These are phyloP conservation scores for Solanum hybrid DNA, from an alignment of 305 asterid species.

Conservation along the genomic window DNA sequence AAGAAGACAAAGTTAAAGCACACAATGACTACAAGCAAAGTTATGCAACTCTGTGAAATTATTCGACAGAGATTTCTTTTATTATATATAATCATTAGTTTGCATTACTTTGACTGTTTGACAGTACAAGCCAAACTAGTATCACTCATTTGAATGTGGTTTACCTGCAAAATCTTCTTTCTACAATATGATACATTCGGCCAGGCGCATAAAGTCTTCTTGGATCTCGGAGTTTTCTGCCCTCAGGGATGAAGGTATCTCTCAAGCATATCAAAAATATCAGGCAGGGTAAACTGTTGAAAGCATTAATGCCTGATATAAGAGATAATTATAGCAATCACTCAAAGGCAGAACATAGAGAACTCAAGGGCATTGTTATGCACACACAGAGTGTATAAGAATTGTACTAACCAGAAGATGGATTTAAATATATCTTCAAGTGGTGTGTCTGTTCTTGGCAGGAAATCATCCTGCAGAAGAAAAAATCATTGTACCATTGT, in stretches of 20 bases:
- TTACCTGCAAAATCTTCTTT: conserved; percentile 87
- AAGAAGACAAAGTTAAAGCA: not conserved
- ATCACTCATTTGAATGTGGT: not conserved
- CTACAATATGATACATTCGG: conserved; percentile 86
- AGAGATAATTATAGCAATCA: conserved; percentile 27
- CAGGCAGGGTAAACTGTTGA: conserved; percentile 94
- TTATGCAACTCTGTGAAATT: not conserved
- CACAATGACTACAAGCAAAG: not conserved
- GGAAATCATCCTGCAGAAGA: conserved; percentile 70
- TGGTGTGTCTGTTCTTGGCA: conserved; percentile 91
- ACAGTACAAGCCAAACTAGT: not conserved
- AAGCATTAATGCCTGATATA: conserved; percentile 57
- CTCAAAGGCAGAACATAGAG: conserved; percentile 13
- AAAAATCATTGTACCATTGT: not conserved
- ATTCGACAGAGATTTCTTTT: not conserved
- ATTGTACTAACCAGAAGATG: conserved; percentile 64
- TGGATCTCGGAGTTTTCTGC: conserved; percentile 76
- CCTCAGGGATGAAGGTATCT: conserved; percentile 88
- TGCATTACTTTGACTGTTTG: not conserved
- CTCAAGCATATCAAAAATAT: conserved; percentile 79
- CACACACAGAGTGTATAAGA: conserved; percentile 1
- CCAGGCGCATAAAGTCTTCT: conserved; percentile 91
- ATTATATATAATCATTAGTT: not conserved
- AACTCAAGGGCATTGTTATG: conserved; percentile 3
- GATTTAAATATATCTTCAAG: conserved; percentile 90